These are phyloP conservation scores for Stachybotrys echinatus DNA, from an alignment of 2,329 filamentous ascomycete genomes.

Conservation along the genomic window DNA sequence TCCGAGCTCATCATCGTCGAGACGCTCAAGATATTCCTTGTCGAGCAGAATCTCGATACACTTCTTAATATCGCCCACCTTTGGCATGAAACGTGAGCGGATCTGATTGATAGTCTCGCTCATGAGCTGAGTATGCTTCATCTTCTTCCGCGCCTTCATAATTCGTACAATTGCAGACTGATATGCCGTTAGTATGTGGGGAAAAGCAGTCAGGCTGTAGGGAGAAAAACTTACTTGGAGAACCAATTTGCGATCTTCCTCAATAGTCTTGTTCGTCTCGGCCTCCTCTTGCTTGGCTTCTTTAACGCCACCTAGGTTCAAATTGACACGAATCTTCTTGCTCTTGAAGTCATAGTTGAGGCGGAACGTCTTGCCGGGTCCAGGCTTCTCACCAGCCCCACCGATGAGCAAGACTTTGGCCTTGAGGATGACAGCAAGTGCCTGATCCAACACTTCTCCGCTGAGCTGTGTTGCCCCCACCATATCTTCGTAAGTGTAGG, in stretches of 20 bases:
- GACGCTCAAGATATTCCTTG: conserved; percentile 95
- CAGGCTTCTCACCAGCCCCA: conserved; percentile 65
- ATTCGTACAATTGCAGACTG: conserved; percentile 98
- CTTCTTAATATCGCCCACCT: conserved; percentile 96
- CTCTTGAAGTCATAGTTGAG: conserved; percentile 96
- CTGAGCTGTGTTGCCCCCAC: conserved; percentile 73
- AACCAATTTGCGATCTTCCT: conserved; percentile 93
- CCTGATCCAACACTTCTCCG: conserved; percentile 79
- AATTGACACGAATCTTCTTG: conserved; percentile 96
- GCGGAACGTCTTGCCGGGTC: conserved; percentile 70
- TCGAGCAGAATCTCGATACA: conserved; percentile 98
- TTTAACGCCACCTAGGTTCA: conserved; percentile 91
- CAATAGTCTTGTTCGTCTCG: conserved; percentile 98
- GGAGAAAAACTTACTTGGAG: conserved; percentile 83
- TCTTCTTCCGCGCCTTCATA: conserved; percentile 98
- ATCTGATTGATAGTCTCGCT: conserved; percentile 96
- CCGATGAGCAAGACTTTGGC: conserved; percentile 78
- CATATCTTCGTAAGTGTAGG: conserved; percentile 83
- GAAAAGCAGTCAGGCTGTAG: neutral
- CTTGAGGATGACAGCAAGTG: conserved; percentile 81
- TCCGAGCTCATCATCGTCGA: conserved; percentile 90
- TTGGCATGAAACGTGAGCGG: conserved; percentile 85
- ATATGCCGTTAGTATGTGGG: conserved; percentile 14
- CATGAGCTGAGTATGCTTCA: conserved; percentile 95
- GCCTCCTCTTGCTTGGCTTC: conserved; percentile 95